A percentile compares a stretch with the other conserved stretches of the same genome.
Evolutionary conservation across 164 flowering plant genomes (phyloP).

Genomic region (Macadamia integrifolia): DNA sequence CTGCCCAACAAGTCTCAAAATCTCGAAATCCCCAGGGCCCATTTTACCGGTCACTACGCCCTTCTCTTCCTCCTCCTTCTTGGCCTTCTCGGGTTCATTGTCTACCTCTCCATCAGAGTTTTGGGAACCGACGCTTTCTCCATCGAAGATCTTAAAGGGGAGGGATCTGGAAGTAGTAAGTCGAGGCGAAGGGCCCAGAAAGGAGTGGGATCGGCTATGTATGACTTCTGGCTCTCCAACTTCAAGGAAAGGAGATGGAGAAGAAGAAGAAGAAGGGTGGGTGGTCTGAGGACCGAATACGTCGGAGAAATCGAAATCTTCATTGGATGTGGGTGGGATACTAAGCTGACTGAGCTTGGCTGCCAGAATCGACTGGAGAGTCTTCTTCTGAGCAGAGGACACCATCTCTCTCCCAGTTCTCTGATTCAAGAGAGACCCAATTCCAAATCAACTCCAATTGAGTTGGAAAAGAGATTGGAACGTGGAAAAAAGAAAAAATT

Average conservation of each 20-base stretch:
- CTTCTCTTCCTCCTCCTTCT: slow-evolving; percentile 11
- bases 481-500: too few species aligned
- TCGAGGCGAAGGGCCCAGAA: slow-evolving; percentile 67
- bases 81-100: slow-evolving; percentile 4
- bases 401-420: slow-evolving; percentile 22
- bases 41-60: slow-evolving; percentile 14
- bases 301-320: slow-evolving; percentile 62
- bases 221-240: slow-evolving; percentile 44
- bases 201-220: slow-evolving; percentile 60
- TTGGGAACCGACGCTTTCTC: slow-evolving; percentile 16
- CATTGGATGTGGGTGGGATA: slow-evolving; percentile 32
- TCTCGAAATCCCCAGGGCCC: slow-evolving; percentile 74
- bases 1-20: slow-evolving; percentile 69
- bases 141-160: slow-evolving; percentile 16
- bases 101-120: slow-evolving; percentile 23
- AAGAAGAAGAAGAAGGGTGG: slow-evolving; percentile 17
- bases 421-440: background rate
- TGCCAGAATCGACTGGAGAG: slow-evolving; percentile 38
- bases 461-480: background rate
- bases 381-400: slow-evolving; percentile 35
- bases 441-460: background rate
- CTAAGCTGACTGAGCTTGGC: slow-evolving; percentile 44
- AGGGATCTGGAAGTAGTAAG: slow-evolving; percentile 23
- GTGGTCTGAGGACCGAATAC: slow-evolving; percentile 48
- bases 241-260: background rate